Conservation (phyloP, 169 alveolate species). For the Plasmodium knowlesi region DNA sequence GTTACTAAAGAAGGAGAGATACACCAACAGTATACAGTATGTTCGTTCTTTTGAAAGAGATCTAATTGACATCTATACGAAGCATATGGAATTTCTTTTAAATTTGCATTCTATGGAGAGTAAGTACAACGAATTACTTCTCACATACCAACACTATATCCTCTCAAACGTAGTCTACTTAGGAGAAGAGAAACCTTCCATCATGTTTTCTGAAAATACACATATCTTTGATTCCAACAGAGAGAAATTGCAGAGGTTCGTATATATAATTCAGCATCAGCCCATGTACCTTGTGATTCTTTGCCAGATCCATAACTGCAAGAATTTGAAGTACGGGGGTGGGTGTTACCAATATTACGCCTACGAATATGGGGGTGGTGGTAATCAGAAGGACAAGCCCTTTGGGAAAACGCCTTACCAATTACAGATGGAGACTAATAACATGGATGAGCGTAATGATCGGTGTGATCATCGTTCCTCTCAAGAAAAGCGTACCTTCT, state of each 20-base stretch:
- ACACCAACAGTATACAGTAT: conserved; percentile 75
- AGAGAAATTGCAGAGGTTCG: conserved; percentile 27
- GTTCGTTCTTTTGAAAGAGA: conserved; percentile 80
- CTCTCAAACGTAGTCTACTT: conserved; percentile 22
- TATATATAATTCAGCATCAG: conserved; percentile 78
- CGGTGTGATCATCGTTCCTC: background rate
- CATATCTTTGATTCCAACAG: conserved; percentile 20
- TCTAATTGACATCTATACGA: conserved; percentile 75
- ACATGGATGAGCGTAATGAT: background rate
- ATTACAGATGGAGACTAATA: too few species aligned
- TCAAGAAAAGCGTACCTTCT: conserved; percentile 17
- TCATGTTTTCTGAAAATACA: conserved; percentile 9
- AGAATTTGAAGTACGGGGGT: conserved; percentile 13
- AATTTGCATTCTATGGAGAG: conserved; percentile 71
- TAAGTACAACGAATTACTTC: conserved; percentile 60
- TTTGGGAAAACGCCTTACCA: background rate
- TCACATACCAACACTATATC: conserved; percentile 56
- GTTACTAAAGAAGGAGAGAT: conserved; percentile 80
- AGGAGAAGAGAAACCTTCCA: conserved; percentile 18
- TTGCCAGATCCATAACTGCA: conserved; percentile 53
- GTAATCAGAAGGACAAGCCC: background rate
- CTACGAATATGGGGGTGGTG: background rate
- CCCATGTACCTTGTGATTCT: conserved; percentile 75
- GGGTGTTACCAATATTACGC: background rate
- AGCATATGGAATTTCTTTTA: conserved; percentile 78